Evolutionary conservation across 805 yeast genomes (phyloP).

Genomic region (Pichia cephalocereana): DNA sequence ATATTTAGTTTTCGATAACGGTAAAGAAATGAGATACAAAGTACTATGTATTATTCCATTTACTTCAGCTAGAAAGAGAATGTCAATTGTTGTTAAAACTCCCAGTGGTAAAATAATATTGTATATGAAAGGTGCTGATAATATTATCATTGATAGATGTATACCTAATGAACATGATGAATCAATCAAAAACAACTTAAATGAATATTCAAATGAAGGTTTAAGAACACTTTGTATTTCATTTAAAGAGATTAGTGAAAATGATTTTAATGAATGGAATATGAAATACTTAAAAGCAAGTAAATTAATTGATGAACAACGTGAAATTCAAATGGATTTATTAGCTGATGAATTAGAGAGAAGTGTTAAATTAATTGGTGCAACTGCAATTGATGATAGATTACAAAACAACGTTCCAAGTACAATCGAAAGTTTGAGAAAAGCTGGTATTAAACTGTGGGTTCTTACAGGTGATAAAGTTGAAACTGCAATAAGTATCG

Average conservation of each 20-base stretch:
- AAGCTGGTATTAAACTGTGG: constrained; percentile 77
- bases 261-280: constrained; percentile 46
- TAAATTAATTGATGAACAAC: constrained; percentile 40
- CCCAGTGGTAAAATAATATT: constrained; percentile 35
- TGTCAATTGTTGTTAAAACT: constrained; percentile 58
- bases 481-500: constrained; percentile 79
- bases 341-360: constrained; percentile 54
- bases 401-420: constrained; percentile 74
- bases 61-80: constrained; percentile 65
- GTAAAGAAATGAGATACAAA: constrained; percentile 35
- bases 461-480: constrained; percentile 77
- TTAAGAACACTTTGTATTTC: constrained; percentile 70
- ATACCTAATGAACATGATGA: constrained; percentile 22
- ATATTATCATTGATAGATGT: constrained; percentile 47
- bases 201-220: constrained; percentile 68
- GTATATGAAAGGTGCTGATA: constrained; percentile 69
- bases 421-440: constrained; percentile 52
- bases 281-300: constrained; percentile 48
- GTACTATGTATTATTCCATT: constrained; percentile 53
- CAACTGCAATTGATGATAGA: constrained; percentile 76
- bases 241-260: constrained; percentile 37
- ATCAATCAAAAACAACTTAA: constrained; percentile 49
- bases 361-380: constrained; percentile 52
- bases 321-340: constrained; percentile 48
- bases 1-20: constrained; percentile 36